Base-by-base conservation (phyloP, 371 early-diverging fungal genomes). In the Funneliformis caledonium region DNA sequence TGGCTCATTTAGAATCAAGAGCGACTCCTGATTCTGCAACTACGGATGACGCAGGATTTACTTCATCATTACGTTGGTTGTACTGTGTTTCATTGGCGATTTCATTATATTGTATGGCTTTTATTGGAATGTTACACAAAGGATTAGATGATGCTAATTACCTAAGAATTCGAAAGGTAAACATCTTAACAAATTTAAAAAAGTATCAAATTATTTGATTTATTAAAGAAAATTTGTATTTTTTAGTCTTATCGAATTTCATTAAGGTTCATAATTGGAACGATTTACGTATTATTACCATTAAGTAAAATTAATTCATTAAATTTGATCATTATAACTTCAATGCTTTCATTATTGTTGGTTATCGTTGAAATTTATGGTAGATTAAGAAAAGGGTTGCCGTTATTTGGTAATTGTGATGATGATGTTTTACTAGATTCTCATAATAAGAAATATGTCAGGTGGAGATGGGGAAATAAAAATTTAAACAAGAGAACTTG, bases 51-150 rank as follows among this genome's bases (percentile, higher is more conserved):
- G 37, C 79, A 14, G 78, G 6, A 22, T 68, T 68, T 45, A 45
- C 76, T 4, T 12, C n/a, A 16, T 12, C 45, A 33, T 43, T 61
- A 47, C 11, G 14, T n/a, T 59, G 70, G 72, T 60, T 79, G 45
- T 70, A 70, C 31, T 56, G 70, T 37, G 43, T 7, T n/a, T 50
- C 70, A 4, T 79, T 72, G 16, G 69, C 70, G 3, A 10, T 79
- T 59, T 2, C 72, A 14, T 43, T 79, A n/a, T 79, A 70, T 56
- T 79, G 59, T 31, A 70, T 79, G 80, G 72, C 60, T n/a, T 10
- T 47, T 19, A 79, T 79, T 37, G 80, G 70, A 37, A n/a, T 69
- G 19, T 59, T 79, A 45, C 80, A 79, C 60, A 79, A 79, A 56
- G 72, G 80, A 47, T 60, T 79, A 22, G 80, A 79, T 50, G 11